phyloP scores from a whole-genome alignment of 2,329 filamentous ascomycete genomes.

The Gnomoniopsis smithogilvyi region DNA sequence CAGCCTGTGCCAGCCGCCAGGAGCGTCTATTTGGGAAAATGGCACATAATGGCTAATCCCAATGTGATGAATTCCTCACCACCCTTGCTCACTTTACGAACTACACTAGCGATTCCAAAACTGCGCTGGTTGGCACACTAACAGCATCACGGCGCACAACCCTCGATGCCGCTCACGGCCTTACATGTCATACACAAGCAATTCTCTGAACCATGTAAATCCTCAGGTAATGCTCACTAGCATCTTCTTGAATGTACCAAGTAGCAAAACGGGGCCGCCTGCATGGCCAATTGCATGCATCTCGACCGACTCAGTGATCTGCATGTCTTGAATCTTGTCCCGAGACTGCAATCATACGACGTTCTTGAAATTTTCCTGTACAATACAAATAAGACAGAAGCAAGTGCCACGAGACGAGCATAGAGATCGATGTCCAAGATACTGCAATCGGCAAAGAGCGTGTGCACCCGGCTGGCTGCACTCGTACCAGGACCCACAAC shows the following conservation, averaged over 20 bases:
- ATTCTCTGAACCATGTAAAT: no score
- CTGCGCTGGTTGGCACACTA: not conserved
- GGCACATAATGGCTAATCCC: not conserved
- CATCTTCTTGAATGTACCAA: no score
- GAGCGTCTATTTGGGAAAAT: not conserved
- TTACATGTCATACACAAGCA: not conserved
- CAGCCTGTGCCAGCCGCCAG: not conserved
- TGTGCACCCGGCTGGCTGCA: not conserved
- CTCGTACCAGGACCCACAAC: conserved; percentile 5
- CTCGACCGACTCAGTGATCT: not conserved
- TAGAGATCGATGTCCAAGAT: not conserved
- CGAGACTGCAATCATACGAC: not conserved
- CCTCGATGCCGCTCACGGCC: no score
- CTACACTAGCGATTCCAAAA: not conserved
- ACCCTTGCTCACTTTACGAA: not conserved
- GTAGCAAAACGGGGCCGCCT: not conserved
- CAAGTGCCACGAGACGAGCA: not conserved
- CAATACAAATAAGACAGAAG: not conserved
- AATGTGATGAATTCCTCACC: not conserved
- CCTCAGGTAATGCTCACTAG: no score
- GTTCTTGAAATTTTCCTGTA: not conserved
- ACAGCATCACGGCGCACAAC: not conserved
- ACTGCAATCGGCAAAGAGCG: not conserved
- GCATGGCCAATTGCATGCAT: not conserved
- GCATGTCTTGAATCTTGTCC: not conserved